A percentile compares a stretch with the other conserved stretches of the same genome.
Evolutionary conservation across 495 filamentous ascomycete genomes (phyloP).

Genomic region (Neurospora sp.): DNA sequence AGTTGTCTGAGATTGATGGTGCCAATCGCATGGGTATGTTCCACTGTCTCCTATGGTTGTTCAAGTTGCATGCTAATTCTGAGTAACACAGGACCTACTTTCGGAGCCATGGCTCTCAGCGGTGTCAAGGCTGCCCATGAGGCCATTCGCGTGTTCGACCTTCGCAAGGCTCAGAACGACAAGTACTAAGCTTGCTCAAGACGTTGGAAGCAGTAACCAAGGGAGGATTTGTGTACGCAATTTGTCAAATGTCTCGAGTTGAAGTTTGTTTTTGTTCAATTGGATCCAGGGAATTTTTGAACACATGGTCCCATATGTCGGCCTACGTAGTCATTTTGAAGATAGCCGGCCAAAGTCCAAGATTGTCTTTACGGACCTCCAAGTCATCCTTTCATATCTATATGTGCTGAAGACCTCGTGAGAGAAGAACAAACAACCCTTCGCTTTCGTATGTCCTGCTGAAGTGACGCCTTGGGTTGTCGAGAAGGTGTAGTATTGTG

Average conservation of each 20-base stretch:
- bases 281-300: background rate
- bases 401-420: background rate
- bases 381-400: background rate
- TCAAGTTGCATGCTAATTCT: background rate
- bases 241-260: background rate
- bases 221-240: background rate
- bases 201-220: background rate
- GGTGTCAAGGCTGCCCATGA: constrained; percentile 88
- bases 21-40: constrained; percentile 68
- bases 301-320: background rate
- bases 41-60: background rate
- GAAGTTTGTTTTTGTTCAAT: background rate
- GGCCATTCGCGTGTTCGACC: constrained; percentile 63
- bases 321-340: background rate
- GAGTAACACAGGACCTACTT: constrained; percentile 34
- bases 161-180: constrained; percentile 52
- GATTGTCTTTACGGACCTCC: background rate
- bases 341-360: background rate
- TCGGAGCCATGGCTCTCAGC: constrained; percentile 72
- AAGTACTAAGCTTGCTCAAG: constrained; percentile 1
- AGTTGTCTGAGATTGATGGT: constrained; percentile 81
- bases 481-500: no score
- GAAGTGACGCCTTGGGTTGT: background rate
- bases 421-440: background rate
- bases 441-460: background rate